phyloP scores from a whole-genome alignment of 345 rosid species.

The Eucalyptus curtisii region DNA sequence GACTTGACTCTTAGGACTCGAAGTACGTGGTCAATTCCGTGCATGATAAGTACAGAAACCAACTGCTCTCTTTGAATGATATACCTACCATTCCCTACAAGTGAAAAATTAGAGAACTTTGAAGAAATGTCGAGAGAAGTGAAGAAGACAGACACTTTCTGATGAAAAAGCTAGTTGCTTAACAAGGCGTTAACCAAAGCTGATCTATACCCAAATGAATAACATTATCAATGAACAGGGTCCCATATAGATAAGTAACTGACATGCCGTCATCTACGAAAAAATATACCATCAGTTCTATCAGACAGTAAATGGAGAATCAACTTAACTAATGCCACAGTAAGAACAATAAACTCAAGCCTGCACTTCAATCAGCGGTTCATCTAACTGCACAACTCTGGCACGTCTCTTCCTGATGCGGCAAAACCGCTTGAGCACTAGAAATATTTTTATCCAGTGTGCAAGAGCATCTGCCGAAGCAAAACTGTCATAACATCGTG shows the following conservation, averaged over 20 bases:
- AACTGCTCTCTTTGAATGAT: not conserved
- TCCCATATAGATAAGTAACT: not conserved
- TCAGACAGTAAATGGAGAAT: not conserved
- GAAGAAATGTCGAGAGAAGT: not conserved
- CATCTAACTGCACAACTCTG: not conserved
- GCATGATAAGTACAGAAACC: not conserved
- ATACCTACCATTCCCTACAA: not conserved
- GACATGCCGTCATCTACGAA: accelerated
- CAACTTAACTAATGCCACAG: not conserved
- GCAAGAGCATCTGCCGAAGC: not conserved
- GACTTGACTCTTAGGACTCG: not conserved
- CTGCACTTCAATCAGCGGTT: not conserved
- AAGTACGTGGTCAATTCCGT: not conserved
- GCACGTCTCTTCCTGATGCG: not conserved
- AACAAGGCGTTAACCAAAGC: not conserved
- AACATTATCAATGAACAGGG: not conserved
- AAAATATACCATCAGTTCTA: not conserved
- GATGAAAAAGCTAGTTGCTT: not conserved
- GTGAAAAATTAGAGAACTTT: not conserved
- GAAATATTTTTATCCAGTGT: accelerated
- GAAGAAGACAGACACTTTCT: not conserved
- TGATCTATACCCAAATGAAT: not conserved
- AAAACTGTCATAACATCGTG: not conserved
- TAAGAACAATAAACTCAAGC: not conserved
- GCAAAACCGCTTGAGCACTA: not conserved